These are phyloP conservation scores for Rhizopus sp. DNA, from an alignment of 371 early-diverging fungal species.

Conservation along the genomic window DNA sequence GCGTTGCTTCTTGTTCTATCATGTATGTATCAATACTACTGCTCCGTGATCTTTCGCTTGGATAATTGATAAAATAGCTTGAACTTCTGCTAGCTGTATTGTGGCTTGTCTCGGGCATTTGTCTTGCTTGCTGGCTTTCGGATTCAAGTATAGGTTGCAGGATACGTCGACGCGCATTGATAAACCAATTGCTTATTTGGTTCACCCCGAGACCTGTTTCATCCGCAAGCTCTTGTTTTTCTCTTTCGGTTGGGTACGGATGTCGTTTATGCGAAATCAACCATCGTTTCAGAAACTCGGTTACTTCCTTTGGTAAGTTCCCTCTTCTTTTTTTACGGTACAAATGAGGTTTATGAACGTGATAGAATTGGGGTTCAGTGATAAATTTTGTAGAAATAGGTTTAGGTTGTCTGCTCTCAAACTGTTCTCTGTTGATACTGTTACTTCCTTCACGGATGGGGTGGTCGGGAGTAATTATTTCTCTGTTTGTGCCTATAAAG, in stretches of 20 bases:
- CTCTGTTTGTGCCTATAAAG: neutral
- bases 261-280: conserved; percentile 75
- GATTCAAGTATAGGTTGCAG: conserved; percentile 54
- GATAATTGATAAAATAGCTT: too few species aligned
- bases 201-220: conserved; percentile 70
- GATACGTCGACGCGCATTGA: conserved; percentile 81
- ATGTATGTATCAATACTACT: too few species aligned
- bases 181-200: conserved; percentile 92
- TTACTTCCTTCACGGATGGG: too few species aligned
- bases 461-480: neutral
- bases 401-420: too few species aligned
- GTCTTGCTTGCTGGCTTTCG: conserved; percentile 16
- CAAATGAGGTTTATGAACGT: conserved; percentile 11
- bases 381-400: conserved; percentile 9
- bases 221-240: conserved; percentile 67
- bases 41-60: too few species aligned
- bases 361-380: conserved; percentile 16
- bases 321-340: conserved; percentile 51
- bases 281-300: conserved; percentile 71
- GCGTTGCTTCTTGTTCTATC: too few species aligned
- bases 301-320: conserved; percentile 67
- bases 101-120: too few species aligned
- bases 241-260: conserved; percentile 83
- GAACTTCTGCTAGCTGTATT: too few species aligned
- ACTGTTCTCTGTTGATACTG: neutral